phyloP scores from a whole-genome alignment of 768 basidiomycete species.

The Lentinula sp. region DNA sequence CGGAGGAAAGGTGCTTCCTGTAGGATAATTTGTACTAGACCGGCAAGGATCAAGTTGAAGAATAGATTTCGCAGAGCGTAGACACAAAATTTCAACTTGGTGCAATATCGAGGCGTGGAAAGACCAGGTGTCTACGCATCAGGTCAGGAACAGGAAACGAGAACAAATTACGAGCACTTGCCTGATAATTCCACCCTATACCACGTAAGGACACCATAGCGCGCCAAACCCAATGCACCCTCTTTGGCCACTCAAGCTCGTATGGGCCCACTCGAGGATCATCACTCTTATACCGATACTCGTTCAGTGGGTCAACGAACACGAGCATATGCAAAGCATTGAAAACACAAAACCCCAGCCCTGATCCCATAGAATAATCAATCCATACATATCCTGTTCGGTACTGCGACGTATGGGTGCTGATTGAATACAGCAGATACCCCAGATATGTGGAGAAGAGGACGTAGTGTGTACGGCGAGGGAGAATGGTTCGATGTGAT shows the following conservation, averaged over 20 bases:
- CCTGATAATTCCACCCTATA: slow-evolving; percentile 3
- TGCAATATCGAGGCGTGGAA: neutral
- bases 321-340: neutral
- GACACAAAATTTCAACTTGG: neutral
- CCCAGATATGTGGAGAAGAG: neutral
- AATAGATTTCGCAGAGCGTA: neutral
- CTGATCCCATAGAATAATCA: neutral
- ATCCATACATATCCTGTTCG: neutral
- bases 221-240: neutral
- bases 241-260: neutral
- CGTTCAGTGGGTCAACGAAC: neutral
- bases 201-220: neutral
- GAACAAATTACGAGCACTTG: neutral
- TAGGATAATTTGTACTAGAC: neutral
- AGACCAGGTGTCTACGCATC: neutral
- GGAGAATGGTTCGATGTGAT: neutral
- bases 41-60: neutral
- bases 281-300: neutral
- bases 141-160: neutral
- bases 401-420: neutral
- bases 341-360: neutral
- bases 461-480: neutral
- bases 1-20: neutral
- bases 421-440: neutral
- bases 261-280: neutral